Base-by-base conservation (phyloP, 2,329 filamentous ascomycete species). In the Lasiodiplodia gonubiensis region DNA sequence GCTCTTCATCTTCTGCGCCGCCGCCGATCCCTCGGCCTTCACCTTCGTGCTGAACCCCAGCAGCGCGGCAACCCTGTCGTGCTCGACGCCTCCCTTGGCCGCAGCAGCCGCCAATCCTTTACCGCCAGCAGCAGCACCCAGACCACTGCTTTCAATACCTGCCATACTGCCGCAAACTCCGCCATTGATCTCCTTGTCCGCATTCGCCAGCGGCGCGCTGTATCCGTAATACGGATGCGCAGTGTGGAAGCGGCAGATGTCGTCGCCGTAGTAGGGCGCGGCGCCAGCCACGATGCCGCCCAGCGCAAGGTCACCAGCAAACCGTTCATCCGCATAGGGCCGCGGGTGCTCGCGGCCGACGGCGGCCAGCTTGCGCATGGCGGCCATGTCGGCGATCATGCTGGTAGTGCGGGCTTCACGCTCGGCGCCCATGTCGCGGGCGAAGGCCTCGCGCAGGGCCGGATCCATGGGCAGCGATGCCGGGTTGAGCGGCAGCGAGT, bases 1-100 rank as follows among this genome's bases (percentile, higher is more conserved):
- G 39, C 57, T 60, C 11, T 16, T 48, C 23, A 37, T 37, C 23
- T 23, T 16, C 14, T 14, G 16, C 18, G 33, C 18, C 18, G 16
- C 18, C 33, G 37, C 2, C 25, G 11, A 30, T 8, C 25, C 39
- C 30, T 33, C 52, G 14, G 39, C 30, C 30, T 55, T 21, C 33
- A 18, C 30, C 53, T 37, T 57, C n/a, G 57, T 61, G 27, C 25
- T 49, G 57, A 21, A 61, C 18, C 57, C 57, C 18, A 61, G 14
- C 25, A 23, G 18, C 10, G 33, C 53, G 6, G 53, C 18, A n/a
- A 37, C 33, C 33, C 33, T 10, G 3, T 57, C 53, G 18, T 57
- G 30, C 42, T 21, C 21, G 18, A 46, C 42, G 42, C 39, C 39
- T 6, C 30, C 8, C 30, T 33, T 33, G 8, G 30, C 30, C 30